Base-by-base conservation (phyloP, 257 asterid genomes). In the Ocimum tenuiflorum region DNA sequence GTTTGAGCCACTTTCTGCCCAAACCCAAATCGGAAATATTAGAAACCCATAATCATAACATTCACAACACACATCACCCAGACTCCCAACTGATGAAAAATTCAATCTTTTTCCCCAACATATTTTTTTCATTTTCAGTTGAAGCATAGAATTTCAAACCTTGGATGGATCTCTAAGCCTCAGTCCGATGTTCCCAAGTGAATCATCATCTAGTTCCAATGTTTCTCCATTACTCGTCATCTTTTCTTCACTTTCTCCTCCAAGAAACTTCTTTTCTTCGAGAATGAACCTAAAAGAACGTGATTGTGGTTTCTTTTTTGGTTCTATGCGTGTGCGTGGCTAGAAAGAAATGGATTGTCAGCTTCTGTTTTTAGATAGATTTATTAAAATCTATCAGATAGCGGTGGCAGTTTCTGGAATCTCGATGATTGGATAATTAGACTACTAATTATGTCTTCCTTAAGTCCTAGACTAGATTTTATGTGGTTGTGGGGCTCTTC, bases 1-100 rank as follows among this genome's bases (percentile, higher is more conserved):
- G 97, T 88, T 64, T 86, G 77, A 58, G 94, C 96, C 80, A 90
- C 89, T 92, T 80, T 89, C 99, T 92, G 70, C 45, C 72, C 53
- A 51, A 62, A 13, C 31, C 71, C 45, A 36, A 36, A 36, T 36
- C 8, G 42, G 10, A 47, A 74, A 38, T 31, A 14, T 5, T 22
- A 43, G 19, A 31, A 12, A 60, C 18, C 29, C 46, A 66, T 17
- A 58, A 22, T 29, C 23, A 7, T 51, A 58, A 18, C 18, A 45
- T 38, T 10, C 39, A 14, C 6, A 45, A 7, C 17, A 50, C 1
- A 48, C 6, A 8, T 33, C 47, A 41, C 60, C 71, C 60, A 69
- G 42, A n/a, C n/a, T 15, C 20, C 50, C 67, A 24, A 62, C 20
- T 50, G 59, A 19, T 38, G 31, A 47, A 64, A 51, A 29, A 10